phyloP scores from a whole-genome alignment of 257 asterid genomes.

The Lithospermum erythrorhizon region DNA sequence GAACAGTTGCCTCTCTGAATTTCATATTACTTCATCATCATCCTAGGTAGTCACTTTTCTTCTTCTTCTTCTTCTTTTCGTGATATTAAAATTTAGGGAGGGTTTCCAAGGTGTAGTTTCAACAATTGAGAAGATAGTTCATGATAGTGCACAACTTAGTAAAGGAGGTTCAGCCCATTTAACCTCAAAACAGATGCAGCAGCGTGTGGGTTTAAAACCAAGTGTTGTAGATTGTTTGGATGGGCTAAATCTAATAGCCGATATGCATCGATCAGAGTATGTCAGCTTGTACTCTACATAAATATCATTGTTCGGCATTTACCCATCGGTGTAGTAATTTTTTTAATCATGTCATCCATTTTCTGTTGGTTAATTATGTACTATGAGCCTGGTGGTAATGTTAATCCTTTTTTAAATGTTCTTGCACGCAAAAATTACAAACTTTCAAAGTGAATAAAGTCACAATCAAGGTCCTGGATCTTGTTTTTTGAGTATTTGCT shows the following conservation, averaged over 20 bases:
- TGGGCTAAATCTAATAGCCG: constrained; percentile 56
- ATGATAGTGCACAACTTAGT: constrained; percentile 49
- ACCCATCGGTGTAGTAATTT: not conserved
- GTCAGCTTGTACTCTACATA: constrained; percentile 8
- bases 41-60: not conserved
- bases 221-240: constrained; percentile 55
- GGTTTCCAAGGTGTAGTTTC: constrained; percentile 37
- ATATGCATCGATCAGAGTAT: constrained; percentile 82
- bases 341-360: too few relatives aligned
- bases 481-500: too few relatives aligned
- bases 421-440: not conserved
- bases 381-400: not conserved
- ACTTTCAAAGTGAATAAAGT: too few relatives aligned
- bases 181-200: constrained; percentile 49
- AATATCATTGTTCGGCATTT: not conserved
- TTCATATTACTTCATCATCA: not conserved
- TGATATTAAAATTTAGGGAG: constrained; percentile 34
- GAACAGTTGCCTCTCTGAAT: not conserved
- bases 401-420: not conserved
- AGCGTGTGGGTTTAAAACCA: constrained; percentile 57
- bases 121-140: constrained; percentile 48
- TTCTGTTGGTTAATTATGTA: too few relatives aligned
- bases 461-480: too few relatives aligned
- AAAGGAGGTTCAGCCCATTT: constrained; percentile 33
- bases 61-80: not conserved